phyloP scores from a whole-genome alignment of 257 asterid species.

The Prunella vulgaris region DNA sequence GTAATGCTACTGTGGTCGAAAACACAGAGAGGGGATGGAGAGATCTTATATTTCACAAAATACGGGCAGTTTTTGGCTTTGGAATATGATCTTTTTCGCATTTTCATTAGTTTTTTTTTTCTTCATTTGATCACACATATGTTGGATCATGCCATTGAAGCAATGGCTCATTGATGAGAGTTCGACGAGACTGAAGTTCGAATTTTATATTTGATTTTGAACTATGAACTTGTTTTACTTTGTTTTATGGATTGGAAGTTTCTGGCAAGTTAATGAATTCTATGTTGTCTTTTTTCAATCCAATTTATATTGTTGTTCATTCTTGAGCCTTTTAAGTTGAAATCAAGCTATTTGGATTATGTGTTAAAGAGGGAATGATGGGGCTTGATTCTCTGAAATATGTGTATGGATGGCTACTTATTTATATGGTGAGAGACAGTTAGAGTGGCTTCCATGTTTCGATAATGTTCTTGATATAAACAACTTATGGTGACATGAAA shows the following conservation, averaged over 20 bases:
- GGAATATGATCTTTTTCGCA: conserved; percentile 28
- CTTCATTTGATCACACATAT: not conserved
- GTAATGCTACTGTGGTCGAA: conserved; percentile 92
- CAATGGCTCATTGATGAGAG: conserved; percentile 3
- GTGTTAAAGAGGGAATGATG: too few relatives aligned
- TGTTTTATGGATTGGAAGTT: too few relatives aligned
- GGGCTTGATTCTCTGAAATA: too few relatives aligned
- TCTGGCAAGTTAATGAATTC: not conserved
- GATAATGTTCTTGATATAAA: too few relatives aligned
- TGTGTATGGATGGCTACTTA: too few relatives aligned
- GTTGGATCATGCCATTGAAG: conserved; percentile 17
- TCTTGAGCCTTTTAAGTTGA: not conserved
- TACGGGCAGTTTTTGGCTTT: conserved; percentile 59
- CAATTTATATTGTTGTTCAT: too few relatives aligned
- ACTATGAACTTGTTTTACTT: not conserved
- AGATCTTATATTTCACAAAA: conserved; percentile 85
- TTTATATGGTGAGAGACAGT: too few relatives aligned
- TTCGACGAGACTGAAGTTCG: conserved; percentile 7
- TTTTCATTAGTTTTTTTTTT: not conserved
- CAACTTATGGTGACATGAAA: too few relatives aligned
- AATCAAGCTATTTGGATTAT: not conserved
- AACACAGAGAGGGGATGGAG: conserved; percentile 97
- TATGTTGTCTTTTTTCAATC: not conserved
- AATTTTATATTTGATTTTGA: not conserved
- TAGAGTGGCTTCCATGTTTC: too few relatives aligned